phyloP scores from a whole-genome alignment of 2,329 filamentous ascomycete genomes.

The Ophiostoma tasmaniense region DNA sequence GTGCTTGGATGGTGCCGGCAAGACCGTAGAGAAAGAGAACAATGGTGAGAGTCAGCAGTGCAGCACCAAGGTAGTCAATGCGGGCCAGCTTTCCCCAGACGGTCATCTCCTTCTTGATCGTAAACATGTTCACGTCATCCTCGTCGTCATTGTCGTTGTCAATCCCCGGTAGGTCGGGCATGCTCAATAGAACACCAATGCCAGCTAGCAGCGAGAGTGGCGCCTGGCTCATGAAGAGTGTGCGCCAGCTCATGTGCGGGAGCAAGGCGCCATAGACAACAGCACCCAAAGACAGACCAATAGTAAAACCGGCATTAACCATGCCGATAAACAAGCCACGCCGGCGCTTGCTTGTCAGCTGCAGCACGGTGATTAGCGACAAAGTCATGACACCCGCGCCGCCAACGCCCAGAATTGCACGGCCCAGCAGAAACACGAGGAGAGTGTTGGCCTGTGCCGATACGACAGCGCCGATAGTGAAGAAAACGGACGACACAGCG shows the following conservation, averaged over 20 bases:
- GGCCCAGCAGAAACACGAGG: constrained; percentile 56
- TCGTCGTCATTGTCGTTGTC: constrained; percentile 27
- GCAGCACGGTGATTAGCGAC: constrained; percentile 66
- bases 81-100: constrained; percentile 47
- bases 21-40: constrained; percentile 64
- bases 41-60: constrained; percentile 49
- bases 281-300: constrained; percentile 28
- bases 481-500: constrained; percentile 47
- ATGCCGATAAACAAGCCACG: constrained; percentile 67
- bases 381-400: constrained; percentile 65
- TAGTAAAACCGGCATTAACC: constrained; percentile 52
- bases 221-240: constrained; percentile 64
- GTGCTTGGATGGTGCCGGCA: constrained; percentile 50
- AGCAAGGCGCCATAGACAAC: constrained; percentile 28
- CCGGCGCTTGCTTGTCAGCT: constrained; percentile 57
- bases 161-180: constrained; percentile 40
- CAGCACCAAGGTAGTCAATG: constrained; percentile 68
- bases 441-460: constrained; percentile 54
- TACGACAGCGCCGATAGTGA: constrained; percentile 56
- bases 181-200: constrained; percentile 52
- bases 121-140: constrained; percentile 8
- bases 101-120: constrained; percentile 26
- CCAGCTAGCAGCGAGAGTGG: constrained; percentile 56
- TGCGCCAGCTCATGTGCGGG: constrained; percentile 57
- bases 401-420: constrained; percentile 59